Conservation (phyloP, 2,329 filamentous ascomycete genomes). For the Diaporthe capsici region DNA sequence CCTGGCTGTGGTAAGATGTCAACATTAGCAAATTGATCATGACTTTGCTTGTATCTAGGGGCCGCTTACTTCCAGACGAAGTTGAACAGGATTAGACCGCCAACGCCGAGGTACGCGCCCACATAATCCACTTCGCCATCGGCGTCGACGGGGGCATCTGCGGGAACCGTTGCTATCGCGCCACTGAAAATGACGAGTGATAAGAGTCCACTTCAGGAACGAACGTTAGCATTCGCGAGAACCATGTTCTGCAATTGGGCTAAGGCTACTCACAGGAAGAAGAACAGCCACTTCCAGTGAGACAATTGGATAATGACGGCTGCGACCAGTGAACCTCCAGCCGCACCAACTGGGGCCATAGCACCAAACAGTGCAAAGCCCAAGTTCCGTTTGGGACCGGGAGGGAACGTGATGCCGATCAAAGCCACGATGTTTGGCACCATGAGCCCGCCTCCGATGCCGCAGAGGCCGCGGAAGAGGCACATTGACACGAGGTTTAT, state of each 20-base stretch:
- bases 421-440: conserved; percentile 34
- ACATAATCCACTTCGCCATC: background rate
- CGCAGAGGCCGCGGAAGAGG: conserved; percentile 20
- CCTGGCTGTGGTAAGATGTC: conserved; percentile 37
- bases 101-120: conserved; percentile 55
- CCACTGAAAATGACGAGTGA: no score
- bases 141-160: background rate
- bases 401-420: conserved; percentile 20
- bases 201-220: background rate
- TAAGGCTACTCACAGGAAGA: background rate
- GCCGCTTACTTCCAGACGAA: conserved; percentile 64
- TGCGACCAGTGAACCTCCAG: conserved; percentile 9
- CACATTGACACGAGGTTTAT: conserved; percentile 22
- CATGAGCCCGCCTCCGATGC: conserved; percentile 38
- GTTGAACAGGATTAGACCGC: conserved; percentile 67
- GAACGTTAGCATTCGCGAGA: no score
- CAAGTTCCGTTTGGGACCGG: conserved; percentile 30
- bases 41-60: no score
- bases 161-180: background rate
- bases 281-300: background rate
- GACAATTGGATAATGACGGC: background rate
- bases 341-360: conserved; percentile 37
- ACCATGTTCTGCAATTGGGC: no score
- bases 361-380: conserved; percentile 36
- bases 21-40: no score